Conservation (phyloP, 345 rosid genomes). For the Salix brachista region DNA sequence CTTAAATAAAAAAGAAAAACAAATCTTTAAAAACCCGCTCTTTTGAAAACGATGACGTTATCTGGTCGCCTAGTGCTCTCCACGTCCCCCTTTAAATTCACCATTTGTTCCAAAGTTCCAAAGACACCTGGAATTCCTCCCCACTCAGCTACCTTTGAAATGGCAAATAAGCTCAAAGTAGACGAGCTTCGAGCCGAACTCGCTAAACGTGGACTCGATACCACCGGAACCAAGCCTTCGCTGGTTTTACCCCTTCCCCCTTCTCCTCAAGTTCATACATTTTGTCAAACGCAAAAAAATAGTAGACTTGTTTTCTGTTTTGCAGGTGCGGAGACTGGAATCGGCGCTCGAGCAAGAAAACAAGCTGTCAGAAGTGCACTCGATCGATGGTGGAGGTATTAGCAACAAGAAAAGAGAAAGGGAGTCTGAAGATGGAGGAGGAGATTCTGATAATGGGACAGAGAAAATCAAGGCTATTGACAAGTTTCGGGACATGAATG, state of each 20-base stretch:
- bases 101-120: too few relatives aligned
- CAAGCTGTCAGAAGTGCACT: conserved; percentile 13
- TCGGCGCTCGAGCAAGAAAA: conserved; percentile 45
- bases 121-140: neutral
- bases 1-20: too few relatives aligned
- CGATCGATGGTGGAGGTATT: neutral
- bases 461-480: conserved; percentile 48
- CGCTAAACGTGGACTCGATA: conserved; percentile 59
- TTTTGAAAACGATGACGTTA: too few relatives aligned
- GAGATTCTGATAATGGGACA: neutral
- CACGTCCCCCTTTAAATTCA: too few relatives aligned
- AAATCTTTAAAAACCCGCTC: too few relatives aligned
- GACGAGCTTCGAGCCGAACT: conserved; percentile 68
- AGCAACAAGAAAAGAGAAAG: conserved; percentile 43
- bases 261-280: neutral
- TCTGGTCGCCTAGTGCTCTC: too few relatives aligned
- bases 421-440: conserved; percentile 18
- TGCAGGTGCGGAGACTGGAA: conserved; percentile 59
- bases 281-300: too few relatives aligned
- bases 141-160: conserved; percentile 6
- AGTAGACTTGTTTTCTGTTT: neutral
- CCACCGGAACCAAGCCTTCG: conserved; percentile 54
- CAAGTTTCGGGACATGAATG: conserved; percentile 48
- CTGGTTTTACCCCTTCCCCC: conserved; percentile 33
- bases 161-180: conserved; percentile 58